A percentile compares a stretch with the other conserved stretches of the same genome.
These are phyloP conservation scores for Aspergillus glaucus DNA, from an alignment of 2,329 filamentous ascomycete genomes.

Conservation along the genomic window DNA sequence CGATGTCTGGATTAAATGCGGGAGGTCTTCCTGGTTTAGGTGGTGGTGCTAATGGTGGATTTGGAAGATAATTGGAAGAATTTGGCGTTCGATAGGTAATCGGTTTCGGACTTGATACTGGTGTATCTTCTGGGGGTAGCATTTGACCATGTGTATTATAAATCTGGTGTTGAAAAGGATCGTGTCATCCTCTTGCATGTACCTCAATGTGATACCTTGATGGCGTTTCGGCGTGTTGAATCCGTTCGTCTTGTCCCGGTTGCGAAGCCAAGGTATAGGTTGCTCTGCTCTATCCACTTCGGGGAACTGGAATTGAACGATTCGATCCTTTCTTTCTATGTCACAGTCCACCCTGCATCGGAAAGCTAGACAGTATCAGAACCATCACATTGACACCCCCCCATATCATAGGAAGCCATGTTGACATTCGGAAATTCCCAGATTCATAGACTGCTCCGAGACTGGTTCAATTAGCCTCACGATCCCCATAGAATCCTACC, in stretches of 20 bases:
- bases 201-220: background rate
- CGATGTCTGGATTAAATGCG: slow-evolving; percentile 20
- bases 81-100: slow-evolving; percentile 23
- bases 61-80: slow-evolving; percentile 33
- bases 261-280: background rate
- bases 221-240: slow-evolving; percentile 4
- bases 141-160: slow-evolving; percentile 8
- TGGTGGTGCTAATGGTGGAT: slow-evolving; percentile 30
- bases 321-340: too few species aligned
- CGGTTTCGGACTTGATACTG: background rate
- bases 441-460: slow-evolving; percentile 73
- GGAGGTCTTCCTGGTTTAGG: slow-evolving; percentile 29
- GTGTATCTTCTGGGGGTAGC: background rate
- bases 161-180: slow-evolving; percentile 1
- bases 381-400: slow-evolving; percentile 75
- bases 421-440: slow-evolving; percentile 85
- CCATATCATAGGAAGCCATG: slow-evolving; percentile 90
- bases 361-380: slow-evolving; percentile 79
- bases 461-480: slow-evolving; percentile 39
- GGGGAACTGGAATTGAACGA: too few species aligned
- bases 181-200: slow-evolving; percentile 4
- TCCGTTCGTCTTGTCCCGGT: background rate
- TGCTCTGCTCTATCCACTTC: too few species aligned
- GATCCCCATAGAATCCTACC: background rate
- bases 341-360: slow-evolving; percentile 74